Percentiles rank a stretch among this genome's conserved stretches.
Conservation (phyloP, 257 asterid genomes). For the Prunella vulgaris region DNA sequence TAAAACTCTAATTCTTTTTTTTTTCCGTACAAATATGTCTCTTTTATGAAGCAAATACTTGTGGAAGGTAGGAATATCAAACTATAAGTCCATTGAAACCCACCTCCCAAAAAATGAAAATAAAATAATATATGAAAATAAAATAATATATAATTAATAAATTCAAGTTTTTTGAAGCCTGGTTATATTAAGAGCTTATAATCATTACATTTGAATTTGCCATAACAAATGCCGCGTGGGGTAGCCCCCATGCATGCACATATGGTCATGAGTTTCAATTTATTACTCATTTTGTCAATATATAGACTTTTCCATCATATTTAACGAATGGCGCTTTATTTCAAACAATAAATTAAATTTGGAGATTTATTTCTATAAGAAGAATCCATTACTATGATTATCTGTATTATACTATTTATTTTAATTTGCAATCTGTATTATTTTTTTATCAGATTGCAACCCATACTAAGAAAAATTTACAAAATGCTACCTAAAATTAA, state of each 20-base stretch:
- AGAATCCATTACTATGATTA: neutral
- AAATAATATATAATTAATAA: too few species aligned
- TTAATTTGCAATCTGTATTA: too few species aligned
- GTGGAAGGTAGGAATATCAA: too few species aligned
- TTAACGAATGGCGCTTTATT: neutral
- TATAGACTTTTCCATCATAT: neutral
- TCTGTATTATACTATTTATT: too few species aligned
- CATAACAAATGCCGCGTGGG: neutral
- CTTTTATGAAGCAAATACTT: too few species aligned
- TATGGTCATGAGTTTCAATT: neutral
- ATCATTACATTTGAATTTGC: neutral
- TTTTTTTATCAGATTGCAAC: too few species aligned
- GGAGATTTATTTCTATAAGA: neutral
- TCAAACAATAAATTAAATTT: neutral
- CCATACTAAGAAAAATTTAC: too few species aligned
- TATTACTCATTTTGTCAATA: neutral
- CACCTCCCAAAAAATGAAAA: neutral
- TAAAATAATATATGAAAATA: too few species aligned
- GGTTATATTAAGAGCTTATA: neutral
- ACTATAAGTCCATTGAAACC: too few species aligned
- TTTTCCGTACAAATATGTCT: too few species aligned
- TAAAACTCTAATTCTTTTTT: too few species aligned
- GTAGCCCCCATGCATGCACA: constrained; percentile 1
- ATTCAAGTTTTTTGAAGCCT: neutral
- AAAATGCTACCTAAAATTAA: too few species aligned